phyloP scores from a whole-genome alignment of 1,284 basidiomycete species.

The Microbotryum silenes-acaulis region DNA sequence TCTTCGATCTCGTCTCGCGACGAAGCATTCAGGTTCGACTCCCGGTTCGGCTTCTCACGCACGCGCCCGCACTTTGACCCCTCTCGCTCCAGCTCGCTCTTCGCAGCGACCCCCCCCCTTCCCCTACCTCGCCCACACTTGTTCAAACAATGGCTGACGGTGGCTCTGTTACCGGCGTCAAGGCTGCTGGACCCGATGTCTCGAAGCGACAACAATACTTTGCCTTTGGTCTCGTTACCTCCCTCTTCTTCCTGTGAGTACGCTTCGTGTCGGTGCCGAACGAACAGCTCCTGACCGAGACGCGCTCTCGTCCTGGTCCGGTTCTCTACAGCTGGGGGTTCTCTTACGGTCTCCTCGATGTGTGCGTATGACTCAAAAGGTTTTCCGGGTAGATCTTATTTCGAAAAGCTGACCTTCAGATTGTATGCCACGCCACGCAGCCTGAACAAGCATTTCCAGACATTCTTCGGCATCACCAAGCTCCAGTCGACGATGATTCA shows the following conservation, averaged over 20 bases:
- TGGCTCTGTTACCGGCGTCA: not conserved
- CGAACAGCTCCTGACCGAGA: not conserved
- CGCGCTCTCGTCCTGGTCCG: not conserved
- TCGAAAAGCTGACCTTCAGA: too few species aligned
- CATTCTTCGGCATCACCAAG: slow-evolving; percentile 63
- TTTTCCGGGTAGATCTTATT: too few species aligned
- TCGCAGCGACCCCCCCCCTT: too few species aligned
- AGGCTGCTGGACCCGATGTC: slow-evolving; percentile 7
- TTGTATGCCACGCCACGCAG: too few species aligned
- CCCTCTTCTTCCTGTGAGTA: slow-evolving; percentile 13
- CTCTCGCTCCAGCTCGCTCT: too few species aligned
- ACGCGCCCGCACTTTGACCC: too few species aligned
- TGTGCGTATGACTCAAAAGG: slow-evolving; percentile 35
- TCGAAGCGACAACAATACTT: slow-evolving; percentile 36
- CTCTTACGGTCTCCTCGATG: slow-evolving; percentile 66
- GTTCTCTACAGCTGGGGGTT: slow-evolving; percentile 30
- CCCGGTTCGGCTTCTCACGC: too few species aligned
- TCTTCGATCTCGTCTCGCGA: too few species aligned
- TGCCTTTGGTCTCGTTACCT: slow-evolving; percentile 46
- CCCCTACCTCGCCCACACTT: too few species aligned
- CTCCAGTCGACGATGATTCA: slow-evolving; percentile 76
- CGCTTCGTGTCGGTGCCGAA: not conserved
- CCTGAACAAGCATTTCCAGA: slow-evolving; percentile 62
- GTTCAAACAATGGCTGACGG: too few species aligned
- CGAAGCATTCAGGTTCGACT: too few species aligned